These are phyloP conservation scores for Rhizoclosmatium sp. DNA, from an alignment of 192 early-diverging fungal genomes.

Conservation along the genomic window DNA sequence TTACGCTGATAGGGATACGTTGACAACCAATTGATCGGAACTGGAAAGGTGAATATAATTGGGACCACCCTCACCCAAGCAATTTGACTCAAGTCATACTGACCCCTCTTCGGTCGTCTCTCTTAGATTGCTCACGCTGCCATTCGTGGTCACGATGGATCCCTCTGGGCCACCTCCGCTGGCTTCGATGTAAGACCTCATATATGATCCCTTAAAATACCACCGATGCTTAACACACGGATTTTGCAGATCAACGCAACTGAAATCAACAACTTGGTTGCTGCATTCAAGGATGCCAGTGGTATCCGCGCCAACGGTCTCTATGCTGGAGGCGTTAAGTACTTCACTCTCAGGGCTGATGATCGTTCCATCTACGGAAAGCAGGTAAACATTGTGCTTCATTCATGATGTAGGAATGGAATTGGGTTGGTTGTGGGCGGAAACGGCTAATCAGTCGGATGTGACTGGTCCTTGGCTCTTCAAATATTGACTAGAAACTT, in stretches of 20 bases:
- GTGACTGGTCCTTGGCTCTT: too few species aligned
- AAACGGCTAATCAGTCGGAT: too few species aligned
- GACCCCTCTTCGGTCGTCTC: background rate
- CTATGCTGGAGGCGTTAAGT: slow-evolving; percentile 73
- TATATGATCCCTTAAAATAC: slow-evolving; percentile 19
- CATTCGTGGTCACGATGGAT: slow-evolving; percentile 85
- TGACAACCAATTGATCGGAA: slow-evolving; percentile 78
- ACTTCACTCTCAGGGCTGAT: slow-evolving; percentile 71
- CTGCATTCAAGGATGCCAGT: slow-evolving; percentile 68
- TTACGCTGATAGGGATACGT: slow-evolving; percentile 79
- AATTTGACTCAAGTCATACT: background rate
- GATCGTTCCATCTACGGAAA: slow-evolving; percentile 78
- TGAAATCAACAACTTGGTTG: slow-evolving; percentile 67
- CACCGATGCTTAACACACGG: background rate
- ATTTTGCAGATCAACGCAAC: slow-evolving; percentile 53
- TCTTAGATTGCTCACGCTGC: slow-evolving; percentile 64
- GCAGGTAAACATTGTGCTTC: slow-evolving; percentile 54
- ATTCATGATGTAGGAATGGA: too few species aligned
- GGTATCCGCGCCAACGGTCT: slow-evolving; percentile 72
- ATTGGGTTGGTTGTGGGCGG: too few species aligned
- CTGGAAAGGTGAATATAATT: slow-evolving; percentile 62
- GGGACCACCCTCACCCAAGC: background rate
- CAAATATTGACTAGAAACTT: too few species aligned
- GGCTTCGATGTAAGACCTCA: slow-evolving; percentile 67
- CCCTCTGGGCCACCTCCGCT: slow-evolving; percentile 80